Evolutionary conservation across 2,329 filamentous ascomycete genomes (phyloP), one percentile per base, ranked within the genome.

Genomic region (Monosporascus sp.): DNA sequence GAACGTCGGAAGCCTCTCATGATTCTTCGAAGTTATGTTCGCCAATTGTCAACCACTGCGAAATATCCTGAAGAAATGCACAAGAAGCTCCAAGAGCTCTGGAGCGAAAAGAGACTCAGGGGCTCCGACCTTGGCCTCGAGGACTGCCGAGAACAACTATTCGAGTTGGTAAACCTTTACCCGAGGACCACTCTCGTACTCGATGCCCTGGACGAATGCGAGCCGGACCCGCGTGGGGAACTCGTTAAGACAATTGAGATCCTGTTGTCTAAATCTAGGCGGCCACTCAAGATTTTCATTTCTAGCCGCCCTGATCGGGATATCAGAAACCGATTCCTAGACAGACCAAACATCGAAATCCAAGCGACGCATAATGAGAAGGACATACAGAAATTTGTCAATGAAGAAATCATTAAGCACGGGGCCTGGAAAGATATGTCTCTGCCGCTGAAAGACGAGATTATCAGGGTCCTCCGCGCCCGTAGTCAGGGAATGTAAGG

Each of bases 141-240:
- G 31, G 31, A 35, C 31, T 35, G 76, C 41, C 44, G 70, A 0
- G 31, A 68, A 8, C 73, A 73, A 0, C 51, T 35, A 11, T 3
- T 35, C 31, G 31, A 35, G 31, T 35, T 75, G 2, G 47, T 37
- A 8, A 55, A 52, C 0, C 44, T 55, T 18, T 9, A 43, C n/a
- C 14, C 9, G 2, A 46, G 55, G 27, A 20, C 66, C 8, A 47
- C 68, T 17, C 49, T 70, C 8, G 61, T 75, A 0, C 57, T 75
- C 15, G 60, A 61, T 55, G 69, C 69, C n/a, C 58, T 72, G 3
- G 68, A 71, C 50, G 68, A 70, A 52, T 71, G 68, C 47, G 65
- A 66, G 3, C 49, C 47, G 5, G 64, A 71, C 31, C 14, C 11
- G 31, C 31, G 31, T 14, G 31, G 11, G 5, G 54, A 8, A 1